Conservation (phyloP, 805 yeast genomes). For the Candida xyloterini region DNA sequence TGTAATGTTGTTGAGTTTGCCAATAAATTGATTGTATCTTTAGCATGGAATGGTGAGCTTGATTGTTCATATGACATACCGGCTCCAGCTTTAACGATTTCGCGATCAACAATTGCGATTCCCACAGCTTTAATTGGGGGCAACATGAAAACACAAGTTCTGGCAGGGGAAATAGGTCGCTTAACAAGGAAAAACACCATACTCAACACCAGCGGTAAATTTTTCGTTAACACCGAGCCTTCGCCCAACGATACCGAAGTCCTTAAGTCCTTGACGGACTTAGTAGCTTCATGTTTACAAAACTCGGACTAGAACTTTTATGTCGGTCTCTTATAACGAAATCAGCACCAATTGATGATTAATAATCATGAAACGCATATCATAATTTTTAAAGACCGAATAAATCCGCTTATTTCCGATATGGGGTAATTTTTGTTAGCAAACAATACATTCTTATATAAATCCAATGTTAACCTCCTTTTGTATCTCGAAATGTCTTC, state of each 20-base stretch:
- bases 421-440: neutral
- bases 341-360: too few species aligned
- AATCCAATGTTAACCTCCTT: too few species aligned
- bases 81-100: constrained; percentile 14
- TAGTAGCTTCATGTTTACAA: constrained; percentile 14
- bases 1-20: constrained; percentile 32
- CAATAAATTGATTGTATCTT: constrained; percentile 40
- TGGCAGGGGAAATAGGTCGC: constrained; percentile 47
- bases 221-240: constrained; percentile 39
- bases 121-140: constrained; percentile 42
- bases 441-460: too few species aligned
- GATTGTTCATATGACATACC: constrained; percentile 49
- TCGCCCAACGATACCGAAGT: constrained; percentile 40
- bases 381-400: too few species aligned
- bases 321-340: too few species aligned
- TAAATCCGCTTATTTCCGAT: constrained; percentile 1
- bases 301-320: too few species aligned
- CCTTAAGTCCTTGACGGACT: constrained; percentile 37
- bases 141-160: constrained; percentile 43
- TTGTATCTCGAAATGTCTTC: neutral
- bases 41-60: constrained; percentile 42
- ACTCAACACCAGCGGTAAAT: constrained; percentile 43
- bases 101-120: constrained; percentile 1
- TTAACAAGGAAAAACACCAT: constrained; percentile 39
- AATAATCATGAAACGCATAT: too few species aligned